Conservation (phyloP, 768 basidiomycete genomes). For the Termitomyces sp. region DNA sequence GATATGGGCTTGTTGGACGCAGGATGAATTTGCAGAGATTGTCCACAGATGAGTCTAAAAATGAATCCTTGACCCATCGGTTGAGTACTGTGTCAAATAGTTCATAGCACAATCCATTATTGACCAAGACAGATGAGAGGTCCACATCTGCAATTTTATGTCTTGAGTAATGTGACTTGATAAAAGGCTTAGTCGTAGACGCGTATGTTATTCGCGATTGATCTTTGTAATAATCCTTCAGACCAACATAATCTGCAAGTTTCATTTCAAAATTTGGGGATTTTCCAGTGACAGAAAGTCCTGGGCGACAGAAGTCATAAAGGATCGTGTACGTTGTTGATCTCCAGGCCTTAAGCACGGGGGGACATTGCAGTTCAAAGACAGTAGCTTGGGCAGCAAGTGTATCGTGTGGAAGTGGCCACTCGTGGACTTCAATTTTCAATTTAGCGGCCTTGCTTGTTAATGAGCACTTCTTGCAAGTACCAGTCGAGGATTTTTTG, state of each 20-base stretch:
- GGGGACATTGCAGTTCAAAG: conserved; percentile 38
- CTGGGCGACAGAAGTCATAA: conserved; percentile 24
- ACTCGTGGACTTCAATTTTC: conserved; percentile 33
- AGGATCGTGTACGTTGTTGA: conserved; percentile 31
- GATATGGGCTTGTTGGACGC: conserved; percentile 22
- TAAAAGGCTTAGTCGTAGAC: conserved; percentile 27
- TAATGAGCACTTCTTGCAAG: conserved; percentile 15
- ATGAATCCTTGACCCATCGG: conserved; percentile 10
- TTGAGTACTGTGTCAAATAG: conserved; percentile 20
- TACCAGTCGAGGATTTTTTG: not conserved
- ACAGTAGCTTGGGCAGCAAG: conserved; percentile 22
- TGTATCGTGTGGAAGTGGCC: conserved; percentile 33
- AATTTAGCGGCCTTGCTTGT: conserved; percentile 8
- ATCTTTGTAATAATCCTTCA: not conserved
- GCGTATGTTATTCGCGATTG: conserved; percentile 26
- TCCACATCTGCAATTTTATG: conserved; percentile 11
- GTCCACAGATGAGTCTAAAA: conserved; percentile 11
- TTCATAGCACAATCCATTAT: conserved; percentile 23
- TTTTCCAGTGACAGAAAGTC: not conserved
- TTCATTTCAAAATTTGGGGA: not conserved
- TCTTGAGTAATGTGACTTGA: conserved; percentile 23
- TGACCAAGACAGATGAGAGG: conserved; percentile 16
- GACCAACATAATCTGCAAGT: conserved; percentile 2
- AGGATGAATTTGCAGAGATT: conserved; percentile 27
- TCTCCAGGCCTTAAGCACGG: conserved; percentile 37